Conservation (phyloP, 2,329 filamentous ascomycete genomes). For the Colletotrichum spinosum region DNA sequence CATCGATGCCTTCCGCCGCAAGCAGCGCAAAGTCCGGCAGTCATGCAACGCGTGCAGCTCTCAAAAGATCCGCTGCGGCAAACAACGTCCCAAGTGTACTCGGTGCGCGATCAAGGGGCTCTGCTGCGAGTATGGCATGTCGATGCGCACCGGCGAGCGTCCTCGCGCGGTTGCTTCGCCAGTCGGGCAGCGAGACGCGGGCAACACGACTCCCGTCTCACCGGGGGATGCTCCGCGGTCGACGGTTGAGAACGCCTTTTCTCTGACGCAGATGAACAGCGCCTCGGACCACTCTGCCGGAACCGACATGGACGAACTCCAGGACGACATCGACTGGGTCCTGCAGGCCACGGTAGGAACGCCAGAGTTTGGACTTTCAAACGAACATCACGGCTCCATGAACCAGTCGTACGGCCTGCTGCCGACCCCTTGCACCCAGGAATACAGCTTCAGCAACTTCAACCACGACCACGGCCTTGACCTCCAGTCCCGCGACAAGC, state of each 20-base stretch:
- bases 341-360: slow-evolving; percentile 1
- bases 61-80: slow-evolving; percentile 23
- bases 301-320: not conserved
- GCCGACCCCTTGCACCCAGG: not conserved
- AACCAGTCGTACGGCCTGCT: slow-evolving; percentile 1
- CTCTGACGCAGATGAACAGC: slow-evolving; percentile 10
- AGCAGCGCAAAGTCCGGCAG: slow-evolving; percentile 18
- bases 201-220: slow-evolving; percentile 1
- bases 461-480: not conserved
- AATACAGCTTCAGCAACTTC: slow-evolving; percentile 1
- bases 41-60: slow-evolving; percentile 25
- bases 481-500: not conserved
- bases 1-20: slow-evolving; percentile 5
- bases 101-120: slow-evolving; percentile 14
- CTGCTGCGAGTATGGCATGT: slow-evolving; percentile 21
- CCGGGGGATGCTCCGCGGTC: not conserved
- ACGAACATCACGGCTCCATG: not conserved
- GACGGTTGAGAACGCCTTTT: not conserved
- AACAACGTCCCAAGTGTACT: slow-evolving; percentile 18
- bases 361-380: not conserved
- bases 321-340: slow-evolving; percentile 10
- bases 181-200: not conserved
- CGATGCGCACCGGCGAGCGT: slow-evolving; percentile 22
- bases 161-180: slow-evolving; percentile 5
- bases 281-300: not conserved